These are phyloP conservation scores for Scolecobasidium constrictum DNA, from an alignment of 2,329 filamentous ascomycete species.

Conservation along the genomic window DNA sequence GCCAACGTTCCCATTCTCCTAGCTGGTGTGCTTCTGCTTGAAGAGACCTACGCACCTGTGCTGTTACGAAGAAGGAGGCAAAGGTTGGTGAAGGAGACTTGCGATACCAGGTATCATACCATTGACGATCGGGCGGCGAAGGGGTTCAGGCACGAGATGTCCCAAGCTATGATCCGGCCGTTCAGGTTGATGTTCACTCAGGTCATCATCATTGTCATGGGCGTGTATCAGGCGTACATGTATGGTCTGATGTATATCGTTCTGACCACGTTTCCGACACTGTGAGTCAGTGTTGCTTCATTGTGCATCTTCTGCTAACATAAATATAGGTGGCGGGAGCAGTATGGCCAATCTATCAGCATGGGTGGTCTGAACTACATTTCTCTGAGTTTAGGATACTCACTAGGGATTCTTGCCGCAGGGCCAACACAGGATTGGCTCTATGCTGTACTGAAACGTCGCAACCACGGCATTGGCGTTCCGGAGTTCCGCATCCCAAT, in stretches of 20 bases:
- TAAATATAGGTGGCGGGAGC: no score
- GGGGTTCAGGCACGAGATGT: constrained; percentile 19
- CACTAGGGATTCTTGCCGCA: constrained; percentile 32
- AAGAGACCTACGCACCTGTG: constrained; percentile 55
- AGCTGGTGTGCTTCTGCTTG: constrained; percentile 46
- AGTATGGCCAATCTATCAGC: constrained; percentile 45
- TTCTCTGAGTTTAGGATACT: constrained; percentile 51
- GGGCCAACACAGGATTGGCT: constrained; percentile 40
- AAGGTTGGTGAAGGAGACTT: constrained; percentile 47
- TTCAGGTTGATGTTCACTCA: constrained; percentile 46
- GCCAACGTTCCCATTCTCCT: constrained; percentile 49
- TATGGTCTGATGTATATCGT: constrained; percentile 56
- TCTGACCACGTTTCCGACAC: constrained; percentile 47
- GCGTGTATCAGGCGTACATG: constrained; percentile 43
- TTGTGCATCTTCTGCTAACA: no score
- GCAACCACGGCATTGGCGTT: constrained; percentile 27
- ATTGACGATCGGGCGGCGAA: constrained; percentile 28
- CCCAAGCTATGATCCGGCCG: constrained; percentile 38
- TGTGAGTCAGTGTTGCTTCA: constrained; percentile 45
- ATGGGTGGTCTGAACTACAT: constrained; percentile 56
- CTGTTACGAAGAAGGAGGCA: constrained; percentile 48
- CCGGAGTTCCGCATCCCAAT: constrained; percentile 56
- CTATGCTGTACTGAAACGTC: constrained; percentile 35
- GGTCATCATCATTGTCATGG: constrained; percentile 47
- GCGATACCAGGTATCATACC: constrained; percentile 49